Evolutionary conservation across 1,284 basidiomycete species (phyloP), one percentile per base, ranked within the genome.

Genomic region (Ganoderma meredithae): DNA sequence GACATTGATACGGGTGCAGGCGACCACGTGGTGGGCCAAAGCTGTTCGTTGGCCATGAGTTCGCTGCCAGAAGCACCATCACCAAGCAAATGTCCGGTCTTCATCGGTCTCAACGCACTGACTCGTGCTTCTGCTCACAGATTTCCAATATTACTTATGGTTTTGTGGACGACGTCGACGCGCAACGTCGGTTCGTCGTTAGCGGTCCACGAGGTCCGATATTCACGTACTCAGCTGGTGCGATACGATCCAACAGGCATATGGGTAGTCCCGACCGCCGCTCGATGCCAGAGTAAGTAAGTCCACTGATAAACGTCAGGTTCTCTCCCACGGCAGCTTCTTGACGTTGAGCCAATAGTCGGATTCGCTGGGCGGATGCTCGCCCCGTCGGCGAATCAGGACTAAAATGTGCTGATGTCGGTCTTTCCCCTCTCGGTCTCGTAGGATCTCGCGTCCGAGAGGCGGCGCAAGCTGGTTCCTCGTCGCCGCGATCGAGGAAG

Each of bases 31-130:
- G 52, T 33, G 52, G 52, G 12, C 19, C 17, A 5, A 17, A 33
- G 8, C 22, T 53, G 49, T 31, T 19, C 27, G 27, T 55, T 19
- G 36, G 36, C 3, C 3, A 39, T 39, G 31, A 8, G 31, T 17
- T 33, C 13, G 31, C 52, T 55, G 27, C 5, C 5, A 55, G 52
- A 55, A 55, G 17, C 27, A 19, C 52, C 15, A 33, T 6, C 13
- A 55, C 15, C 5, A 55, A 27, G 31, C 52, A 55, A 55, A 55
- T 31, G 15, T 55, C 27, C 52, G 27, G 15, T 27, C 27, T 55
- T 55, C 52, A 19, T 55, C 52, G 27, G 27, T 27, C 52, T 55
- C 22, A 55, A 27, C 52, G 52, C 3, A 55, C 52, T 55, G 52
- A 31, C 15, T 17, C 27, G 25, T 8, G 15, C 31, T 33, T 33